phyloP scores from a whole-genome alignment of 306 rosid genomes.

The Trifolium fragiferum region DNA sequence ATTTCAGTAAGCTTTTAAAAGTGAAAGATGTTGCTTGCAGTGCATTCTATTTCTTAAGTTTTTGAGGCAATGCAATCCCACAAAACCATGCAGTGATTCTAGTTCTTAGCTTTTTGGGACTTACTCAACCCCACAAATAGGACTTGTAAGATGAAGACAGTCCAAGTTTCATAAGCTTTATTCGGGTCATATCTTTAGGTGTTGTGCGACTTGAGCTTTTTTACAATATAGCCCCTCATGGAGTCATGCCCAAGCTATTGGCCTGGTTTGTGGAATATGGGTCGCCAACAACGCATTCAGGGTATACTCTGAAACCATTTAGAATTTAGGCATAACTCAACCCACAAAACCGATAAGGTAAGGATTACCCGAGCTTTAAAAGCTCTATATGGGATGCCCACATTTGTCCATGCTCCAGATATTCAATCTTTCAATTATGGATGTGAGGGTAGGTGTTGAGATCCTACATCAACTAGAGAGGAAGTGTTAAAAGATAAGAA shows the following conservation, averaged over 20 bases:
- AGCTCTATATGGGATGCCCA: not conserved
- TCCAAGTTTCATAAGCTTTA: not conserved
- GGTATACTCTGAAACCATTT: not conserved
- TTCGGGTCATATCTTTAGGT: not conserved
- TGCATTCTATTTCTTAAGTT: not conserved
- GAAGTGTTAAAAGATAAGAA: not conserved
- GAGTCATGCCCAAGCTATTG: not conserved
- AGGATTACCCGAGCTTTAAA: not conserved
- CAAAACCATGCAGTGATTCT: not conserved
- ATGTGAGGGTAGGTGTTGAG: not conserved
- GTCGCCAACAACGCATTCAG: not conserved
- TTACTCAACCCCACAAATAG: not conserved
- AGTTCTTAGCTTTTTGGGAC: not conserved
- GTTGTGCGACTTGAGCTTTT: not conserved
- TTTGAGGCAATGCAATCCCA: not conserved
- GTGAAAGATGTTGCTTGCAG: constrained; percentile 28
- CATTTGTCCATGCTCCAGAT: not conserved
- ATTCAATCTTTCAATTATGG: not conserved
- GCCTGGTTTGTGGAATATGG: not conserved
- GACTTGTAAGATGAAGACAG: not conserved
- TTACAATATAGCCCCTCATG: not conserved
- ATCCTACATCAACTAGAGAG: not conserved
- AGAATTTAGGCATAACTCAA: not conserved
- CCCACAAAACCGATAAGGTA: not conserved
- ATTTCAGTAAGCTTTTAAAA: constrained; percentile 29